Percentiles rank a stretch among this genome's conserved stretches.
phyloP scores from a whole-genome alignment of 1,284 basidiomycete species.

The Takashimella koratensis region DNA sequence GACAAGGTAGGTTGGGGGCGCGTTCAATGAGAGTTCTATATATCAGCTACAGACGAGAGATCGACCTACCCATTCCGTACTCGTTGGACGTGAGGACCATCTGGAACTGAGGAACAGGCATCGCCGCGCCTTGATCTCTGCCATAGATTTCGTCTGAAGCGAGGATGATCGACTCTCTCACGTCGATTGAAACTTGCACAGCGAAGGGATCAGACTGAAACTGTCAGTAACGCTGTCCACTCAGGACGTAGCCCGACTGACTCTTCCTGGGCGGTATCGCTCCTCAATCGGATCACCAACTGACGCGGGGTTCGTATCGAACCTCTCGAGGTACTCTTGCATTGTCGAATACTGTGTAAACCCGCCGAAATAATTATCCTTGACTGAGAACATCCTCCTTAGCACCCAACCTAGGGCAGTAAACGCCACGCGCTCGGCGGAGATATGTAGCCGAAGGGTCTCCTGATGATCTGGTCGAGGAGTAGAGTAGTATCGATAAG shows the following conservation, averaged over 20 bases:
- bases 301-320: slow-evolving; percentile 54
- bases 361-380: slow-evolving; percentile 86
- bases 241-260: too few relatives aligned
- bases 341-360: slow-evolving; percentile 88
- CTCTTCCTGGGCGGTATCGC: slow-evolving; percentile 73
- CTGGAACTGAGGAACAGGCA: slow-evolving; percentile 65
- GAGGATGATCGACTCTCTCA: slow-evolving; percentile 59
- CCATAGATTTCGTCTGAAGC: slow-evolving; percentile 73
- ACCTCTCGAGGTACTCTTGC: slow-evolving; percentile 73
- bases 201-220: slow-evolving; percentile 73
- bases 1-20: slow-evolving; percentile 58
- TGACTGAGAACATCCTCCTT: slow-evolving; percentile 76
- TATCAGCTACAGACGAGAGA: slow-evolving; percentile 1
- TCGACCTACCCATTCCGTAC: slow-evolving; percentile 72
- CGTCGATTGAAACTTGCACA: slow-evolving; percentile 60
- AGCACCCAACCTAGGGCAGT: slow-evolving; percentile 80
- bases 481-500: slow-evolving; percentile 69
- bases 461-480: slow-evolving; percentile 69
- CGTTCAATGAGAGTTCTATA: slow-evolving; percentile 73
- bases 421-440: slow-evolving; percentile 57
- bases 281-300: slow-evolving; percentile 74
- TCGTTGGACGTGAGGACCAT: slow-evolving; percentile 74
- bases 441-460: slow-evolving; percentile 60
- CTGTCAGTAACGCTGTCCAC: neutral
- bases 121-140: slow-evolving; percentile 57